Evolutionary conservation across 768 basidiomycete species (phyloP).

Genomic region (Phlebiopsis gigantea): DNA sequence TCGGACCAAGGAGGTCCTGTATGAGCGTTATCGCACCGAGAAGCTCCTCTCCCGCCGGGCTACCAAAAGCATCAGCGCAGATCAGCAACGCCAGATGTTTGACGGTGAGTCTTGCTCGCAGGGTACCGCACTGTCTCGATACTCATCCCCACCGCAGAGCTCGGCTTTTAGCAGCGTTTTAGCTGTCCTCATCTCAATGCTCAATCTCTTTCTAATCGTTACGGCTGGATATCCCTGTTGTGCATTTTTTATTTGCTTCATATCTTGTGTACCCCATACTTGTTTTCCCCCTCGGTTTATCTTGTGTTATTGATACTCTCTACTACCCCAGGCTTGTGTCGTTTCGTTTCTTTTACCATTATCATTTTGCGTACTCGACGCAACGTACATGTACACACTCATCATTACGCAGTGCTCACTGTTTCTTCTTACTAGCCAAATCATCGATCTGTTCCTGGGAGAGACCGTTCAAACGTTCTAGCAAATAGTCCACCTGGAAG

Average conservation of each 20-base stretch:
- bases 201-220: not conserved
- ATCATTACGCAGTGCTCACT: not conserved
- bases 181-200: not conserved
- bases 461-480: slow-evolving; percentile 82
- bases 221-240: slow-evolving; percentile 1
- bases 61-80: slow-evolving; percentile 71
- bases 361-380: not conserved
- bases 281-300: not conserved
- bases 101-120: slow-evolving; percentile 53
- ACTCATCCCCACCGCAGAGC: not conserved
- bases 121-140: not conserved
- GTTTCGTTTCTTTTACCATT: not conserved
- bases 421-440: slow-evolving; percentile 30
- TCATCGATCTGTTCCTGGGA: slow-evolving; percentile 74
- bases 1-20: slow-evolving; percentile 83
- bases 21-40: slow-evolving; percentile 91
- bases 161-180: not conserved
- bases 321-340: not conserved
- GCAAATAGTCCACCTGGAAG: slow-evolving; percentile 99
- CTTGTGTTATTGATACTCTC: not conserved
- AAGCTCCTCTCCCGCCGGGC: slow-evolving; percentile 84
- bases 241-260: slow-evolving; percentile 6
- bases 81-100: slow-evolving; percentile 65
- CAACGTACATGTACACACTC: not conserved
- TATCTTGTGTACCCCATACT: not conserved